Evolutionary conservation across 768 basidiomycete species (phyloP).

Genomic region (Rhodosporidiobolus odoratus): DNA sequence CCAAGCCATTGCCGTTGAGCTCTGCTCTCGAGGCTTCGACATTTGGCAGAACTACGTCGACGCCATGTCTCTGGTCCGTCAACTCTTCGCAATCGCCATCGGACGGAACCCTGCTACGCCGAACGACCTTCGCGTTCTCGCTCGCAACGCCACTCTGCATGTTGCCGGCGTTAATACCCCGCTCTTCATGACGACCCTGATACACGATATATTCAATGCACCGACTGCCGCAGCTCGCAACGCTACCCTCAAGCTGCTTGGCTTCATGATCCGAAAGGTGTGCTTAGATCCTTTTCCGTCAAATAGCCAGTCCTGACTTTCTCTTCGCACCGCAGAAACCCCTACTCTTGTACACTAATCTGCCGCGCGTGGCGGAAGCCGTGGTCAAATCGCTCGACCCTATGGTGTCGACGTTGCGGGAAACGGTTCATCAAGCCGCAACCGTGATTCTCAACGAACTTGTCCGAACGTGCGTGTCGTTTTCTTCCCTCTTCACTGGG

Average conservation of each 20-base stretch:
- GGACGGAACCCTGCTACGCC: slow-evolving; percentile 58
- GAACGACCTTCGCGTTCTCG: slow-evolving; percentile 61
- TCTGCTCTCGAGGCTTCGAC: slow-evolving; percentile 83
- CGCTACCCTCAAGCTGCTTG: slow-evolving; percentile 85
- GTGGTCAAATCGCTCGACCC: slow-evolving; percentile 96
- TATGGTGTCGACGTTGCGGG: slow-evolving; percentile 61
- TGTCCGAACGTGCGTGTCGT: slow-evolving; percentile 69
- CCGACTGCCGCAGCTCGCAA: slow-evolving; percentile 69
- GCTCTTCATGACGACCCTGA: slow-evolving; percentile 88
- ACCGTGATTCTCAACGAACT: slow-evolving; percentile 91
- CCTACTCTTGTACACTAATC: slow-evolving; percentile 70
- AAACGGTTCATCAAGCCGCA: slow-evolving; percentile 81
- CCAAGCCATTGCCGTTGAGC: slow-evolving; percentile 72
- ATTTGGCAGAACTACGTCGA: slow-evolving; percentile 94
- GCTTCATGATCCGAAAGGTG: slow-evolving; percentile 80
- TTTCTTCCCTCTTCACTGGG: too few relatives aligned
- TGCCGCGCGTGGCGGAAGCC: slow-evolving; percentile 83
- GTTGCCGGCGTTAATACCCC: slow-evolving; percentile 77
- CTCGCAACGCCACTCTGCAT: slow-evolving; percentile 73
- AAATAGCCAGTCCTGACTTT: neutral
- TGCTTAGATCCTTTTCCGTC: neutral
- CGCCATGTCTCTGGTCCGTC: slow-evolving; percentile 76
- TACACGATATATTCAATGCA: slow-evolving; percentile 74
- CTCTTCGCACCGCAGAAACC: slow-evolving; percentile 60
- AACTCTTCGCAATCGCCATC: slow-evolving; percentile 75